Evolutionary conservation across 129 eudicot species (phyloP).

Genomic region (Flaveria ramosissima): DNA sequence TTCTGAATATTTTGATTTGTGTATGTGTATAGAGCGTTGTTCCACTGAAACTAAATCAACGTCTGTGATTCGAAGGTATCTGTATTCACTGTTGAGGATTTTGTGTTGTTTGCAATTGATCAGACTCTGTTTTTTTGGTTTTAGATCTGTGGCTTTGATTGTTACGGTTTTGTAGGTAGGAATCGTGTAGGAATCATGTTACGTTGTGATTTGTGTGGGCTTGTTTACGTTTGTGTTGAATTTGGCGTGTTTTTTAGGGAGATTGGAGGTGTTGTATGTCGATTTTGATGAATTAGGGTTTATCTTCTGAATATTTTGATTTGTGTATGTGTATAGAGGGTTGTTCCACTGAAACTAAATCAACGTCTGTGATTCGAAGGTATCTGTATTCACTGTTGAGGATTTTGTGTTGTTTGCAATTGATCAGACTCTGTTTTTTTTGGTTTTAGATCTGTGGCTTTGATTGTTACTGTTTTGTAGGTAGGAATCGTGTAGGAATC

Average conservation of each 20-base stretch:
- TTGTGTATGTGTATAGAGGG: too few relatives aligned
- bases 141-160: constrained; percentile 16
- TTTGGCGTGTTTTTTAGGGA: background rate
- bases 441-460: constrained; percentile 16
- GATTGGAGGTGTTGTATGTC: background rate
- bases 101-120: background rate
- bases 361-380: constrained; percentile 56
- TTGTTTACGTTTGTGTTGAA: background rate
- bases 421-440: background rate
- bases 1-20: too few relatives aligned
- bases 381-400: constrained; percentile 6
- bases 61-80: constrained; percentile 56
- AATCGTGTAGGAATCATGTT: constrained; percentile 1
- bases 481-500: background rate
- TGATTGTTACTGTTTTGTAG: background rate
- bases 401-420: background rate
- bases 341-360: background rate
- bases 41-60: constrained; percentile 16
- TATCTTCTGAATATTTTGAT: too few relatives aligned
- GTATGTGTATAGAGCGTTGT: too few relatives aligned
- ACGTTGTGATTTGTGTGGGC: background rate
- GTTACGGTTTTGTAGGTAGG: background rate
- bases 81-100: background rate
- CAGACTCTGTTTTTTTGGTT: background rate
- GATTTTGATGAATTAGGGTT: background rate